Evolutionary conservation across 73 alveolate genomes (phyloP).

Genomic region (Halteria grandinella): DNA sequence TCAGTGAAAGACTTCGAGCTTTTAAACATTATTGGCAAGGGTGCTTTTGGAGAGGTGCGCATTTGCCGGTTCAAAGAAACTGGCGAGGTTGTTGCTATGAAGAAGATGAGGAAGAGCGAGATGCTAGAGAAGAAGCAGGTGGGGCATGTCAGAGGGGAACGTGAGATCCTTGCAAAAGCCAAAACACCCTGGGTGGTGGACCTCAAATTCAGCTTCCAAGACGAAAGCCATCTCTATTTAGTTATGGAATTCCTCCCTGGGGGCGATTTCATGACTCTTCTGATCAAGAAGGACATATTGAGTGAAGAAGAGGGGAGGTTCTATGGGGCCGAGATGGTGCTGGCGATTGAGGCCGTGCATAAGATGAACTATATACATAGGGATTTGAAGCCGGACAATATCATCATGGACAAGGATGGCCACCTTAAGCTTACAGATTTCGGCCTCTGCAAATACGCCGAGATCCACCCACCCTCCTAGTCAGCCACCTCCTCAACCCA

Average conservation of each 20-base stretch:
- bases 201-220: conserved; percentile 73
- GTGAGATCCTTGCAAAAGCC: conserved; percentile 53
- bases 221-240: conserved; percentile 65
- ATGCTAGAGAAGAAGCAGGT: conserved; percentile 52
- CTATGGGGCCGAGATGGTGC: conserved; percentile 82
- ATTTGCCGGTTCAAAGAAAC: conserved; percentile 47
- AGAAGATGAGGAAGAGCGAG: conserved; percentile 54
- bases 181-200: conserved; percentile 70
- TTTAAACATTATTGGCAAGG: conserved; percentile 73
- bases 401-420: conserved; percentile 80
- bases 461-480: too few relatives aligned
- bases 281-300: conserved; percentile 79
- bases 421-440: conserved; percentile 87
- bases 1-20: conserved; percentile 84
- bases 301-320: conserved; percentile 84
- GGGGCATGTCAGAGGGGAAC: conserved; percentile 56
- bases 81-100: conserved; percentile 77
- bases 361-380: conserved; percentile 83
- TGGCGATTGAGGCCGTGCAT: conserved; percentile 86
- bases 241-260: conserved; percentile 78
- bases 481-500: too few relatives aligned
- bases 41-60: too few relatives aligned
- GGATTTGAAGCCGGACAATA: conserved; percentile 88
- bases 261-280: conserved; percentile 78
- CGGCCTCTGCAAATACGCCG: conserved; percentile 84